Conservation (phyloP, 148 eudicot genomes). For the Chenopodium quinoa region DNA sequence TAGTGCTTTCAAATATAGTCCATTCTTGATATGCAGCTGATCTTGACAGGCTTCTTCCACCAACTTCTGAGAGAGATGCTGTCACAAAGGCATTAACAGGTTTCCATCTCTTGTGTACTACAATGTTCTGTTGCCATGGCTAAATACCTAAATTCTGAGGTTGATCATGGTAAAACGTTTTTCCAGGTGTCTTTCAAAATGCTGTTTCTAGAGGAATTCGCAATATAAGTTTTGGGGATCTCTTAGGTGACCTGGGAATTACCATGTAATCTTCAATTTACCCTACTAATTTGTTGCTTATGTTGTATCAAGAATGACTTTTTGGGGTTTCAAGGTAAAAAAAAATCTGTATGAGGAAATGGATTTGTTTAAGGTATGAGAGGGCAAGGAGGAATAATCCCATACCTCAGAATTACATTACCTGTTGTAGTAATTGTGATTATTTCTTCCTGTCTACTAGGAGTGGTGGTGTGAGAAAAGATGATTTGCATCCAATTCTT, state of each 20-base stretch:
- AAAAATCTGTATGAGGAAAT: not conserved
- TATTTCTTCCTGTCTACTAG: not conserved
- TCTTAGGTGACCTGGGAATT: conserved; percentile 70
- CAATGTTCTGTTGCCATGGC: too few species aligned
- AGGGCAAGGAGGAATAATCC: not conserved
- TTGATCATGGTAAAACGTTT: conserved; percentile 7
- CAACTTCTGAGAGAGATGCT: conserved; percentile 80
- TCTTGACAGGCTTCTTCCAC: conserved; percentile 80
- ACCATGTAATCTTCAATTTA: conserved; percentile 63
- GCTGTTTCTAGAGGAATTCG: conserved; percentile 82
- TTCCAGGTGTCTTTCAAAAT: conserved; percentile 67
- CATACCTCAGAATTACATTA: not conserved
- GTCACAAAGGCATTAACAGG: conserved; percentile 94
- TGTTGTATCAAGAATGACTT: conserved; percentile 1
- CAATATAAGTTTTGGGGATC: conserved; percentile 92
- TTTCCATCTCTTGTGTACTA: conserved; percentile 13
- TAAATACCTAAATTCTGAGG: not conserved
- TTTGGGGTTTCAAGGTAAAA: not conserved
- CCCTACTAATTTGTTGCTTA: not conserved
- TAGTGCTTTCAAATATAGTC: not conserved
- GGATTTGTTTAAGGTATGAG: not conserved
- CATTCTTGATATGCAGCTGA: conserved; percentile 10
- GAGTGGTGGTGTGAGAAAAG: not conserved
- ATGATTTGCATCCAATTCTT: not conserved
- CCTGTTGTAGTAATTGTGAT: not conserved